Evolutionary conservation across 139 green algal genomes (phyloP), one percentile per base, ranked within the genome.

Genomic region (Haematococcus sp.): DNA sequence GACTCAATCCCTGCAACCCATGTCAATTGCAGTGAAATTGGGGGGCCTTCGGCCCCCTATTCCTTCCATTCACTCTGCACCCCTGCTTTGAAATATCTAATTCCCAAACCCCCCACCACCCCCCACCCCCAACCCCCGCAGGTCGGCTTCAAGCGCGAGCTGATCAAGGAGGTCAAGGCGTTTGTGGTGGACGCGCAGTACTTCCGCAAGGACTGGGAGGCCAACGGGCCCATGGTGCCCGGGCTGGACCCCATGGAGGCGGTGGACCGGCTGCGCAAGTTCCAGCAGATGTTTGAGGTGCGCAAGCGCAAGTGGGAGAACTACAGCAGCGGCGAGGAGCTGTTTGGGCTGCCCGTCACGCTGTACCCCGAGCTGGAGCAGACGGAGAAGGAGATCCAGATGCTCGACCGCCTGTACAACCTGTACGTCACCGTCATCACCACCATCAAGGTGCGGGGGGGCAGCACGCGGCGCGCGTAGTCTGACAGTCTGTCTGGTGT

Each of bases 281-380:
- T 95, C 86, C 88, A 97, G 86, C 86, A 92, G 73, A 87, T 94
- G 86, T 17, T 70, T 63, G 70, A 93, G 83, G 87, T 94, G 30
- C 91, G 91, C 75, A 97, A 96, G 86, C 88, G 88, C 78, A 97
- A 96, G 84, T 97, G 93, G 94, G 88, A 93, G 74, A 93, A 89
- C 84, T 96, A 94, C 81, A 81, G 54, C 32, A 84, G 59, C 33
- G 94, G 94, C 16, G 92, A 98, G 83, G 91, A 96, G 84, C 87
- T 98, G 49, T 98, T 98, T 84, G 94, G 94, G 16, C 85, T 97
- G 58, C 80, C 84, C 13, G 85, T 96, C 13, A 97, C 93, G 4
- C 76, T 87, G 71, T 96, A 95, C 75, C 88, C 91, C 3, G 94
- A 95, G 81, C 88, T 98, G 69, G 89, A 95, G 82, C 81, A 90